A percentile compares a stretch with the other conserved stretches of the same genome.
These are phyloP conservation scores for Globisporangium orthogonon DNA, from an alignment of 352 stramenopile genomes.

Conservation along the genomic window DNA sequence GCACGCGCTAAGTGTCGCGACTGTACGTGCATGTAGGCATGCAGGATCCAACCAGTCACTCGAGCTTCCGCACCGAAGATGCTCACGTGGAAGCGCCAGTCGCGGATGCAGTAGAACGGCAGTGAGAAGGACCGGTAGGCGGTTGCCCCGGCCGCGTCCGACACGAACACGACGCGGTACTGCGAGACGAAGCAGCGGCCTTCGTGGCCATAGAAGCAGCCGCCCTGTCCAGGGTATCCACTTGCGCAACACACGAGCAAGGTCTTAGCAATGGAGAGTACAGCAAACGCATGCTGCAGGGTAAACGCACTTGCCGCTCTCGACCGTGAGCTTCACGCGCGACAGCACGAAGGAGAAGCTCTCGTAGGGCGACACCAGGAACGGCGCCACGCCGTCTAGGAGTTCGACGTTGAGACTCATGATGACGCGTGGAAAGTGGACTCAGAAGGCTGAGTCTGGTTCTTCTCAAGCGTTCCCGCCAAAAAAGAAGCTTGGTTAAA, in stretches of 20 bases:
- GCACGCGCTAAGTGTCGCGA: not conserved
- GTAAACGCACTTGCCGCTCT: conserved; percentile 66
- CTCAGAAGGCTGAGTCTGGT: not conserved
- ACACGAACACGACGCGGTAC: conserved; percentile 71
- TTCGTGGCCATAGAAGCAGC: conserved; percentile 70
- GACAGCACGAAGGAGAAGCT: conserved; percentile 74
- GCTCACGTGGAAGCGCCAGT: conserved; percentile 58
- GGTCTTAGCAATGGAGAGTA: not conserved
- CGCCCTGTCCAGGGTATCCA: conserved; percentile 74
- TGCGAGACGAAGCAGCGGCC: conserved; percentile 72
- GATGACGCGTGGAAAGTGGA: not conserved
- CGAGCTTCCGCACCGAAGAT: conserved; percentile 38
- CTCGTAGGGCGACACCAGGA: conserved; percentile 74
- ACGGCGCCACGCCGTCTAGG: conserved; percentile 49
- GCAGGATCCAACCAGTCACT: not conserved
- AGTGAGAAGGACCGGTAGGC: conserved; percentile 73
- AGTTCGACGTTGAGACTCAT: conserved; percentile 82
- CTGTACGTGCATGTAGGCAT: too few species aligned
- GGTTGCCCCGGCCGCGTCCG: conserved; percentile 21
- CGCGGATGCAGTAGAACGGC: conserved; percentile 69
- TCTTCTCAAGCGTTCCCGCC: not conserved
- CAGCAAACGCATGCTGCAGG: not conserved
- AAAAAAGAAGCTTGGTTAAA: not conserved
- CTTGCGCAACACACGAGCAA: conserved; percentile 12
- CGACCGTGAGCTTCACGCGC: conserved; percentile 62